phyloP scores from a whole-genome alignment of 2,329 filamentous ascomycete genomes.

The Cladobotryum protrusum region DNA sequence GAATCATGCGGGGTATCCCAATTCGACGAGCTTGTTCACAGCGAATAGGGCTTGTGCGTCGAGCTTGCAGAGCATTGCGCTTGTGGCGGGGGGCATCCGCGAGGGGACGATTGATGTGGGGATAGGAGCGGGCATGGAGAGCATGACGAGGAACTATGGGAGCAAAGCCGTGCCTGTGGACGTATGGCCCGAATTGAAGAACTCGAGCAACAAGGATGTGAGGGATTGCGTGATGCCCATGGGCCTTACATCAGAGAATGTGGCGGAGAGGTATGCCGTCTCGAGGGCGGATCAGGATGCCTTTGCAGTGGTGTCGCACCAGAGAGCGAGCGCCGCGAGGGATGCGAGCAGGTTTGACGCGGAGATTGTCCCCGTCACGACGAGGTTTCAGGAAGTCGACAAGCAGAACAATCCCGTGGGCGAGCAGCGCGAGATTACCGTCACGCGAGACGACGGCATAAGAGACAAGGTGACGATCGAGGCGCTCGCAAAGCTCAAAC shows the following conservation, averaged over 20 bases:
- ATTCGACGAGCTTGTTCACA: slow-evolving; percentile 71
- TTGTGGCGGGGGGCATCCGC: slow-evolving; percentile 69
- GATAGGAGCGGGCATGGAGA: slow-evolving; percentile 88
- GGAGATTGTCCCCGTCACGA: slow-evolving; percentile 77
- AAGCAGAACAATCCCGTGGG: slow-evolving; percentile 52
- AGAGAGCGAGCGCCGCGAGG: slow-evolving; percentile 65
- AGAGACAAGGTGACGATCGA: slow-evolving; percentile 61
- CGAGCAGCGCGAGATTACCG: slow-evolving; percentile 55
- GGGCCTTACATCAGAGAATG: slow-evolving; percentile 86
- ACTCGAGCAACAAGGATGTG: slow-evolving; percentile 60
- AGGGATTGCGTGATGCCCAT: slow-evolving; percentile 90
- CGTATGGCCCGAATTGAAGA: slow-evolving; percentile 67
- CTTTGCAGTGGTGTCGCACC: slow-evolving; percentile 71
- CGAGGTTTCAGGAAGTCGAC: slow-evolving; percentile 58
- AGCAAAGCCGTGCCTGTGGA: slow-evolving; percentile 76
- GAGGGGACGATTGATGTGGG: slow-evolving; percentile 65
- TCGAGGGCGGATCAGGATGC: slow-evolving; percentile 71
- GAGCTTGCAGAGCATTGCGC: slow-evolving; percentile 69
- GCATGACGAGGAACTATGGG: slow-evolving; percentile 90
- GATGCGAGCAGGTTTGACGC: slow-evolving; percentile 62
- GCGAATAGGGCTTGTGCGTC: slow-evolving; percentile 83
- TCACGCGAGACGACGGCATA: slow-evolving; percentile 78
- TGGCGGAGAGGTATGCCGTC: slow-evolving; percentile 70
- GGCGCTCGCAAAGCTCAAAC: slow-evolving; percentile 72
- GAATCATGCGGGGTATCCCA: slow-evolving; percentile 72